Evolutionary conservation across 169 alveolate genomes (phyloP).

Genomic region (Plasmodium adleri): DNA sequence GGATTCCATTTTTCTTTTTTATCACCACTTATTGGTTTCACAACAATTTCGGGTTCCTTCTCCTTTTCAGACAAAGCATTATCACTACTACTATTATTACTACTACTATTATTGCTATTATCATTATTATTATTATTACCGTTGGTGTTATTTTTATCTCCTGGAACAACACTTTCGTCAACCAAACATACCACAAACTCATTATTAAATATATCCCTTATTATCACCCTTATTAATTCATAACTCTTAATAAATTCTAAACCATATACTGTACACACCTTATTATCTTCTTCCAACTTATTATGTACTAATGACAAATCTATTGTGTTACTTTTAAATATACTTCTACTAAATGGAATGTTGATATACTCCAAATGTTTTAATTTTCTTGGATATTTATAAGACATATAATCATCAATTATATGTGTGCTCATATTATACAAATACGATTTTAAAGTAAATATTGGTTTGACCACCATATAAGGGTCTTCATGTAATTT

Average conservation of each 20-base stretch:
- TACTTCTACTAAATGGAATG: constrained; percentile 9
- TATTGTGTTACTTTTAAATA: constrained; percentile 29
- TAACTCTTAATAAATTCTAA: constrained; percentile 5
- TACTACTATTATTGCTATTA: not conserved
- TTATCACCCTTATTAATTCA: constrained; percentile 9
- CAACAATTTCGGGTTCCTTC: not conserved
- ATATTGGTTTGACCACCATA: constrained; percentile 28
- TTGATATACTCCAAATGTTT: constrained; percentile 22
- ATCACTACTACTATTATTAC: not conserved
- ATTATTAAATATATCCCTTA: constrained; percentile 29
- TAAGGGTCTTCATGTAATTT: constrained; percentile 22
- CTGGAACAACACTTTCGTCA: not conserved
- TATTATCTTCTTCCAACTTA: not conserved
- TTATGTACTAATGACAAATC: not conserved
- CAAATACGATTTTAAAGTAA: constrained; percentile 26
- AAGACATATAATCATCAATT: constrained; percentile 34
- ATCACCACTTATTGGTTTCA: too few relatives aligned
- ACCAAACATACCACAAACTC: constrained; percentile 12
- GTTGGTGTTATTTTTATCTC: not conserved
- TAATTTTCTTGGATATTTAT: constrained; percentile 18
- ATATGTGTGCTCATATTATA: not conserved
- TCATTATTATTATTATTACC: not conserved
- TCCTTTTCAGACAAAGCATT: not conserved
- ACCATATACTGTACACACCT: not conserved
- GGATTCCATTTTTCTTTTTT: too few relatives aligned